Conservation (phyloP, 2,329 filamentous ascomycete genomes). For the Teratosphaeria epicoccoides region DNA sequence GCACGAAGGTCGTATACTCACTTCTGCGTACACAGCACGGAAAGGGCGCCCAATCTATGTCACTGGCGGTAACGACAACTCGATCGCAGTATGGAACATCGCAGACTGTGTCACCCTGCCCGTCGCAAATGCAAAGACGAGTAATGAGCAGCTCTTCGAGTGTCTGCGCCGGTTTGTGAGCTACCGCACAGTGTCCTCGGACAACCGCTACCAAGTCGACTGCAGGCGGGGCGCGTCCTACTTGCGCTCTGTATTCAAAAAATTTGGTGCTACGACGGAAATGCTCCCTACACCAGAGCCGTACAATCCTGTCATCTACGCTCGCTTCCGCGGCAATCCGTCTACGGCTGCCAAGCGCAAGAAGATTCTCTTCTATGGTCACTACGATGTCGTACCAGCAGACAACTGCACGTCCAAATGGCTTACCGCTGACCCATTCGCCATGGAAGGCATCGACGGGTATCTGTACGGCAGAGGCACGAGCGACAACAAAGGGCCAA, state of each 20-base stretch:
- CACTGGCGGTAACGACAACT: constrained; percentile 86
- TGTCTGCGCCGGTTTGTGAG: constrained; percentile 74
- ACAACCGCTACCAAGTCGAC: constrained; percentile 76
- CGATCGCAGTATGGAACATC: constrained; percentile 80
- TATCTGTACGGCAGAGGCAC: constrained; percentile 94
- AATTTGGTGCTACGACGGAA: constrained; percentile 78
- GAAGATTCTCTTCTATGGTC: constrained; percentile 90
- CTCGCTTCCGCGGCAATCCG: constrained; percentile 71
- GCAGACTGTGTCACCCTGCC: constrained; percentile 42
- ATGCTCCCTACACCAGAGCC: constrained; percentile 71
- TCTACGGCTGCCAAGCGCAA: constrained; percentile 57
- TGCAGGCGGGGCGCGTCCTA: constrained; percentile 89
- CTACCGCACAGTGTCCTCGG: constrained; percentile 83
- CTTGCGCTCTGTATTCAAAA: constrained; percentile 80
- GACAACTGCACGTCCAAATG: constrained; percentile 74
- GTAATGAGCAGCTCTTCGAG: constrained; percentile 52
- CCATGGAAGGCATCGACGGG: constrained; percentile 78
- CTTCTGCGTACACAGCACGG: constrained; percentile 64
- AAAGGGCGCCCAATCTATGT: constrained; percentile 73
- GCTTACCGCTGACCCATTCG: constrained; percentile 70
- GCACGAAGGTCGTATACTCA: constrained; percentile 76
- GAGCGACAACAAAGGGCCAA: constrained; percentile 94
- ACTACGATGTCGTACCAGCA: constrained; percentile 93
- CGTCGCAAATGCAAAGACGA: constrained; percentile 39
- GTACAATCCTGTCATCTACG: constrained; percentile 89